Conservation (phyloP, 129 eudicot genomes). For the Chrysanthemum seticuspe region DNA sequence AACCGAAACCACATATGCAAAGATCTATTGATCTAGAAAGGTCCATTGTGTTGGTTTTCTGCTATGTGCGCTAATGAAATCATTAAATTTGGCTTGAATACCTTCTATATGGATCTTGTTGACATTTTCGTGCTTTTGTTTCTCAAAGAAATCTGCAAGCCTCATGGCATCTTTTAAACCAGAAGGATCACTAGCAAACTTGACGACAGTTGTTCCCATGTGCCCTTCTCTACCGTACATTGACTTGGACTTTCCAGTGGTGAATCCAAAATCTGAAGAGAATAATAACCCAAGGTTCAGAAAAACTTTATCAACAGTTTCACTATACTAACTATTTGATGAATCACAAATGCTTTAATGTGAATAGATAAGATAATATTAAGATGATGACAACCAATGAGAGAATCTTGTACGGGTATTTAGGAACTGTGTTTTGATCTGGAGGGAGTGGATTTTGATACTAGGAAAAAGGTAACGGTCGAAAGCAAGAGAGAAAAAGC, state of each 20-base stretch:
- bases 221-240: constrained; percentile 85
- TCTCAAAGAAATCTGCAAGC: constrained; percentile 71
- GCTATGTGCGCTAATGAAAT: constrained; percentile 19
- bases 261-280: constrained; percentile 70
- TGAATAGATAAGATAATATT: not conserved
- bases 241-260: constrained; percentile 76
- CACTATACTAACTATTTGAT: not conserved
- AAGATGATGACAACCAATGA: not conserved
- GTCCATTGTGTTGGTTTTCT: no score
- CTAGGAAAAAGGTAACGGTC: constrained; percentile 61
- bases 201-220: constrained; percentile 64
- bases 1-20: no score
- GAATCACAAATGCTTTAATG: not conserved
- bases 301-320: not conserved
- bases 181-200: constrained; percentile 59
- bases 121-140: constrained; percentile 50
- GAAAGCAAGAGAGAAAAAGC: constrained; percentile 60
- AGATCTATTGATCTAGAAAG: no score
- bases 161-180: constrained; percentile 78
- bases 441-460: constrained; percentile 68
- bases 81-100: no score
- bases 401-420: constrained; percentile 74
- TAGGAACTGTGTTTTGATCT: constrained; percentile 76
- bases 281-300: constrained; percentile 22
- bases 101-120: no score